phyloP scores from a whole-genome alignment of 2,329 filamentous ascomycete species.

The Ophiostoma australiae region DNA sequence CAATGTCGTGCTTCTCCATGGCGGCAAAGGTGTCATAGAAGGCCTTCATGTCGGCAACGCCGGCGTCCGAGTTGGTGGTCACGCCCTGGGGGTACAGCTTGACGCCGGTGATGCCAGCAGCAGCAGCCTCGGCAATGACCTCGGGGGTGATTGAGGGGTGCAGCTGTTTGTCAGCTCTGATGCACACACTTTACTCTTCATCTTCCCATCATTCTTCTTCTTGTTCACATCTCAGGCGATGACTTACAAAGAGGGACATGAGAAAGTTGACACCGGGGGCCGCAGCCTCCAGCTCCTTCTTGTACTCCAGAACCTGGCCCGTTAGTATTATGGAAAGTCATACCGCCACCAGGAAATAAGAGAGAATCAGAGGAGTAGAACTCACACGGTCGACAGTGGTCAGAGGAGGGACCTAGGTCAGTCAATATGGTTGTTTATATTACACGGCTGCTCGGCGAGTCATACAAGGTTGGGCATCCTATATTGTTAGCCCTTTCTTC shows the following conservation, averaged over 20 bases:
- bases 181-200: background rate
- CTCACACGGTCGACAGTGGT: conserved; percentile 25
- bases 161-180: conserved; percentile 27
- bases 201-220: too few relatives aligned
- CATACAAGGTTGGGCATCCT: conserved; percentile 41
- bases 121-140: conserved; percentile 67
- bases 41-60: conserved; percentile 62
- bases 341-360: background rate
- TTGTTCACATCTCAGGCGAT: too few relatives aligned
- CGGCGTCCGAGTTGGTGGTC: conserved; percentile 63
- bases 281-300: conserved; percentile 54
- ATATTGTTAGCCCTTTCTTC: conserved; percentile 35
- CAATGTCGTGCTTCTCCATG: conserved; percentile 76
- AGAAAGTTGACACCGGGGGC: conserved; percentile 62
- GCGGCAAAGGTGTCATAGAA: conserved; percentile 80
- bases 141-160: conserved; percentile 61
- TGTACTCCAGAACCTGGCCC: conserved; percentile 59
- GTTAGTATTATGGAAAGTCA: background rate
- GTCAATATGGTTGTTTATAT: conserved; percentile 3
- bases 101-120: conserved; percentile 64
- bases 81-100: conserved; percentile 61
- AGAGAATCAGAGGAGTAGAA: background rate
- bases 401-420: conserved; percentile 27
- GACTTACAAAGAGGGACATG: conserved; percentile 58
- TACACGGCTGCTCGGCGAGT: background rate